Base-by-base conservation (phyloP, 2,329 filamentous ascomycete genomes). In the Arthrobotrys sphaeroides region DNA sequence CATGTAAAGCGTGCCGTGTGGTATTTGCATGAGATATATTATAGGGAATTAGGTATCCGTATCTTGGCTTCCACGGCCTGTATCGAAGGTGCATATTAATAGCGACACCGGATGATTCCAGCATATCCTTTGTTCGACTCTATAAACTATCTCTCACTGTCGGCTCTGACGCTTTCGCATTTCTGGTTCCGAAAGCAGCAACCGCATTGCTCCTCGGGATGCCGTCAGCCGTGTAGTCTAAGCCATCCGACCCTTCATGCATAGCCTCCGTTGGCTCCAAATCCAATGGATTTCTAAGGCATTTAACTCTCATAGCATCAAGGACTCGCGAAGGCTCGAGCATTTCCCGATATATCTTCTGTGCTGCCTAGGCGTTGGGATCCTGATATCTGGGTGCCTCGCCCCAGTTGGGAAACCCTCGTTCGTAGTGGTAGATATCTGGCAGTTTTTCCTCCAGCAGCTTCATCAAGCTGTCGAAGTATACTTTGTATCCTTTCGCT, bases 321-420 rank as follows among this genome's bases (percentile, higher is more conserved):
- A 33, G 5, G 12, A 33, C 31, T 12, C 31, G 31, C n/a, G n/a
- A n/a, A 33, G 5, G 31, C 31, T 33, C 12, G 31, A 33, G 31
- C 31, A 12, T 5, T 33, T 33, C 31, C 47, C 2, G 10, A 28
- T n/a, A 12, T 33, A 5, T 62, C 3, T 31, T 13, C 31, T 2
- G 16, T 13, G 4, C 13, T 6, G 77, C 57, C 7, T 22, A 42
- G 10, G 36, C 12, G 12, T 55, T 18, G 2, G 49, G 28, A 16
- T 36, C 9, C 57, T 26, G 62, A 62, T 72, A 83, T 80, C 81
- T 82, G 13, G 83, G 83, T 36, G 83, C 83, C 7, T 82, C 79
- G 18, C 83, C 83, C 87, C 87, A 90, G 1, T 81, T 78, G 7
- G 88, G 88, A 70, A 88, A 84, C 3, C 87, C 83, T 79, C 84